Conservation (phyloP, 768 basidiomycete genomes). For the Hygrocybe punicea region DNA sequence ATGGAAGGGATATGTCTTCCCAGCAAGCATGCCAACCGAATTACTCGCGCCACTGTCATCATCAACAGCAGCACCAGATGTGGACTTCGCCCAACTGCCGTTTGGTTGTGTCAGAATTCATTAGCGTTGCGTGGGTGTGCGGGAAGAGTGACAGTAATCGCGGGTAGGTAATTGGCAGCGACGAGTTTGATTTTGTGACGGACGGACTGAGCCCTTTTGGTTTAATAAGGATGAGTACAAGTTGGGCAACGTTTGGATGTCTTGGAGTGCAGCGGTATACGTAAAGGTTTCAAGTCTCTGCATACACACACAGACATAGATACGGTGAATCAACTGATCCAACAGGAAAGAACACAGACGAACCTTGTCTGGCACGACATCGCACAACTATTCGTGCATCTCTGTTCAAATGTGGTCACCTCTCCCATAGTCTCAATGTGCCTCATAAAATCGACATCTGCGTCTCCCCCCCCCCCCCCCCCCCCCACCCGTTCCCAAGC, state of each 20-base stretch:
- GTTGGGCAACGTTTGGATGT: slow-evolving; percentile 91
- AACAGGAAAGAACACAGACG: slow-evolving; percentile 23
- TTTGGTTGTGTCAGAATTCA: slow-evolving; percentile 44
- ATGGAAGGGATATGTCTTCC: slow-evolving; percentile 83
- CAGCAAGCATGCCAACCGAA: slow-evolving; percentile 56
- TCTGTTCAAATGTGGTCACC: slow-evolving; percentile 69
- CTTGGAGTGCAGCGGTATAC: slow-evolving; percentile 91
- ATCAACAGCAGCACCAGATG: slow-evolving; percentile 30
- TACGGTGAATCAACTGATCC: too few relatives aligned
- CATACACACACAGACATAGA: slow-evolving; percentile 6
- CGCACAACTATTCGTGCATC: slow-evolving; percentile 81
- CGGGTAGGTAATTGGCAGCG: slow-evolving; percentile 90
- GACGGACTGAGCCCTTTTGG: slow-evolving; percentile 92
- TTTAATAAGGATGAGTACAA: slow-evolving; percentile 95
- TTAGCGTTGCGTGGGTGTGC: slow-evolving; percentile 44
- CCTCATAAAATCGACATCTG: slow-evolving; percentile 67
- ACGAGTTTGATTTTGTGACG: slow-evolving; percentile 97
- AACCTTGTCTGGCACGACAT: slow-evolving; percentile 63
- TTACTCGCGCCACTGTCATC: slow-evolving; percentile 41
- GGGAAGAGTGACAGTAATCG: slow-evolving; percentile 73
- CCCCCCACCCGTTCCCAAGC: slow-evolving; percentile 53
- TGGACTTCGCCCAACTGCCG: slow-evolving; percentile 42
- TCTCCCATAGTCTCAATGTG: slow-evolving; percentile 60
- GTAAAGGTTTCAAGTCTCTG: slow-evolving; percentile 81
- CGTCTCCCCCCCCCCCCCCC: too few relatives aligned